A percentile compares a stretch with the other conserved stretches of the same genome.
Evolutionary conservation across 352 stramenopile species (phyloP).

Genomic region (Globisporangium uncinulatum): DNA sequence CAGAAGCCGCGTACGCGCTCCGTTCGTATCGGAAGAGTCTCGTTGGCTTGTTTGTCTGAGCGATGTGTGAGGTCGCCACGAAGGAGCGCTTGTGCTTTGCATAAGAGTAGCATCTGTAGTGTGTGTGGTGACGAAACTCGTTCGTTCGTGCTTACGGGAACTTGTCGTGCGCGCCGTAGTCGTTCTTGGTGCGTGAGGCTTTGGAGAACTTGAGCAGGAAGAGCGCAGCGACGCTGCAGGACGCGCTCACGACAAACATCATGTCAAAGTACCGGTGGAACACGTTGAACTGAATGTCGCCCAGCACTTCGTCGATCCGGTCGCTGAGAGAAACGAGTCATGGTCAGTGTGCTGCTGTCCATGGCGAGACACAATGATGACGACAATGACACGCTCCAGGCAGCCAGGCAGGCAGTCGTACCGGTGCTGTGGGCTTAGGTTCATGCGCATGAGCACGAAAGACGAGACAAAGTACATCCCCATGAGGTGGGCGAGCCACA

Average conservation of each 20-base stretch:
- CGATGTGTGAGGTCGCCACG: too few relatives aligned
- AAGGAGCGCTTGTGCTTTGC: too few relatives aligned
- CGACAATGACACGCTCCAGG: neutral
- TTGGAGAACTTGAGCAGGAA: slow-evolving; percentile 74
- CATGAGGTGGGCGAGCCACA: slow-evolving; percentile 82
- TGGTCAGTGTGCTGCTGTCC: neutral
- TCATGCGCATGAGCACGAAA: slow-evolving; percentile 87
- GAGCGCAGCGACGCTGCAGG: slow-evolving; percentile 50
- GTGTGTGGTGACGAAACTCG: too few relatives aligned
- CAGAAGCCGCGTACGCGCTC: slow-evolving; percentile 37
- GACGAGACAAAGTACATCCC: slow-evolving; percentile 88
- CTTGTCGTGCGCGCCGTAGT: slow-evolving; percentile 74
- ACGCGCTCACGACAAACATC: slow-evolving; percentile 77
- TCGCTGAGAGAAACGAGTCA: slow-evolving; percentile 21
- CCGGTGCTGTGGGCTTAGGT: slow-evolving; percentile 64
- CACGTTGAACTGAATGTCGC: slow-evolving; percentile 79
- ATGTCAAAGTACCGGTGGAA: slow-evolving; percentile 85
- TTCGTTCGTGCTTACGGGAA: slow-evolving; percentile 39
- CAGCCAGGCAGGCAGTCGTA: slow-evolving; percentile 13
- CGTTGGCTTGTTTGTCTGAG: neutral
- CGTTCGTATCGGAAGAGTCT: slow-evolving; percentile 22
- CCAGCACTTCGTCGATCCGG: slow-evolving; percentile 78
- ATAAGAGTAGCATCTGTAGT: too few relatives aligned
- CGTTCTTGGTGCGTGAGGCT: slow-evolving; percentile 62
- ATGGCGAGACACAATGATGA: neutral